phyloP scores from a whole-genome alignment of 2,329 filamentous ascomycete species.

The Pseudogymnoascus sp. region DNA sequence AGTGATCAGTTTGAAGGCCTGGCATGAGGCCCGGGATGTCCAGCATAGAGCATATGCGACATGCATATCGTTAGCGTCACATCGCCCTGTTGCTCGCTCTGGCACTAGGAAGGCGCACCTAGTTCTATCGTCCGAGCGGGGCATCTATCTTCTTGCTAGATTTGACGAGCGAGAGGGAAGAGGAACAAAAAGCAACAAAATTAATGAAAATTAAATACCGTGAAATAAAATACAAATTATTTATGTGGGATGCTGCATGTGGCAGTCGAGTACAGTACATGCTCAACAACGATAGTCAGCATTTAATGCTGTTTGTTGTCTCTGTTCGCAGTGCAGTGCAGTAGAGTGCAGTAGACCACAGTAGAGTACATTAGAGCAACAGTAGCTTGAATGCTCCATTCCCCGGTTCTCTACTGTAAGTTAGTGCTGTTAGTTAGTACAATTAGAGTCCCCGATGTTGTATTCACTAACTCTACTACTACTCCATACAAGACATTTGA shows the following conservation, averaged over 20 bases:
- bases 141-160: neutral
- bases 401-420: neutral
- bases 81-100: neutral
- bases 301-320: neutral
- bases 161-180: neutral
- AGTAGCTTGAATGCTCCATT: neutral
- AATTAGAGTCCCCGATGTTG: too few species aligned
- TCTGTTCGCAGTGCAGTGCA: neutral
- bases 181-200: neutral
- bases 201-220: neutral
- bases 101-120: neutral
- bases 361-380: neutral
- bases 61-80: neutral
- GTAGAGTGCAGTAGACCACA: neutral
- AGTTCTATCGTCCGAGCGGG: neutral
- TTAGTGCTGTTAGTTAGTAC: neutral
- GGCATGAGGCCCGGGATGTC: neutral
- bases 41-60: neutral
- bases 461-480: too few species aligned
- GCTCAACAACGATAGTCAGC: neutral
- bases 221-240: conserved; percentile 1
- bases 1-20: neutral
- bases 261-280: neutral
- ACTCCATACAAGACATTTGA: neutral
- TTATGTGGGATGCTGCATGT: neutral